These are phyloP conservation scores for Metschnikowia santaceciliae DNA, from an alignment of 805 yeast species.

Conservation along the genomic window DNA sequence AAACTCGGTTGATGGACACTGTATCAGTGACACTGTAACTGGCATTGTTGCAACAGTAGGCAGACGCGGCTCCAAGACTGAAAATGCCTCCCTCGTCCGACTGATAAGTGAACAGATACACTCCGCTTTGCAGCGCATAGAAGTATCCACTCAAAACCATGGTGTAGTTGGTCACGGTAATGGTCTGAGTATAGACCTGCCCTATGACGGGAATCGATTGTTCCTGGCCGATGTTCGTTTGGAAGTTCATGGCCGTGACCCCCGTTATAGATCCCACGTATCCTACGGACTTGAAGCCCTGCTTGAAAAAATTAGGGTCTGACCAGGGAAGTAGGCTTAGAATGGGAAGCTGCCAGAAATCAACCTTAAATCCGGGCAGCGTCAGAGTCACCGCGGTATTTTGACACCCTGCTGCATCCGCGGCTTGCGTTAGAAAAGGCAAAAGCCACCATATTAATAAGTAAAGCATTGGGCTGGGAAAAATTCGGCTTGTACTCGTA, in stretches of 20 bases:
- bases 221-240: too few species aligned
- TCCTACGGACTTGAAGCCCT: conserved; percentile 5
- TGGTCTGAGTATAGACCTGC: neutral
- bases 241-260: neutral
- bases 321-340: neutral
- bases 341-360: conserved; percentile 6
- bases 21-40: neutral
- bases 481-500: too few species aligned
- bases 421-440: too few species aligned
- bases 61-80: conserved; percentile 6
- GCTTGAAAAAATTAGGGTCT: conserved; percentile 4
- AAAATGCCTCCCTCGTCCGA: conserved; percentile 9
- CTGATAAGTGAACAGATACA: conserved; percentile 3
- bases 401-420: too few species aligned
- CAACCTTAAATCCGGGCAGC: conserved; percentile 3
- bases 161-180: conserved; percentile 7
- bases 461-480: too few species aligned
- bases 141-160: conserved; percentile 8
- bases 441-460: too few species aligned
- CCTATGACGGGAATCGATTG: neutral
- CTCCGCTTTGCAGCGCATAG: conserved; percentile 7
- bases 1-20: neutral
- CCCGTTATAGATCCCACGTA: neutral
- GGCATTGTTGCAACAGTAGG: conserved; percentile 4
- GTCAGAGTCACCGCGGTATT: too few species aligned